Base-by-base conservation (phyloP, 75 land plant genomes). In the Azolla pinnata region DNA sequence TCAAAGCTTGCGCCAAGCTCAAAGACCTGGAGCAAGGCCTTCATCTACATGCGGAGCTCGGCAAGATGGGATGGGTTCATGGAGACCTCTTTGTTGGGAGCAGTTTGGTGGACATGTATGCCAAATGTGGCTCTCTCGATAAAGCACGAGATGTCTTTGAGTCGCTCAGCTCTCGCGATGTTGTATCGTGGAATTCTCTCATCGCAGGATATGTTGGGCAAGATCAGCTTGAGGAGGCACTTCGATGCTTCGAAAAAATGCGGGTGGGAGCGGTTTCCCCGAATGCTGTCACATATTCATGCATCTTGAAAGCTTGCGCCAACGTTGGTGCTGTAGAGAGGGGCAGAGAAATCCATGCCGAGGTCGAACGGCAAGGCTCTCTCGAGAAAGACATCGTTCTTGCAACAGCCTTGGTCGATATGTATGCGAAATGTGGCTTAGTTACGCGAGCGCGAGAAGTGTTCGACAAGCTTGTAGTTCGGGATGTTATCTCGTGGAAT, bases 251-350 rank as follows among this genome's bases (percentile, higher is more conserved):
- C 67, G 52, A 49, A 21, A 63, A 62, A 50, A 70, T 79, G 78
- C 60, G 64, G 52, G 47, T 55, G 9, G 35, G 0, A 30, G 67
- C 44, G 16, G 21, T 79, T 29, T 44, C 47, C 16, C 86, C 86
- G 0, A 76, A 55, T 28, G 54, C 49, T 7, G 42, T 79, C 1
- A 34, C 86, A 12, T 79, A 73, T 64, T 46, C 76, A 16, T 72
- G 72, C 59, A 62, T 79, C 29, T 50, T 83, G 49, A 70, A 76
- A 28, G 86, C 86, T 60, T 83, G 86, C 32, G 76, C 77, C 16
- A 73, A 58, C 55, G 8, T 54, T 25, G 49, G 45, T 28, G 67
- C 71, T 1, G 50, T 77, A 34, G 57, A 63, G 35, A 59, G 56
- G 38, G 77, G 80, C 33, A 59, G 53, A 44, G 33, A 58, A 18